Evolutionary conservation across 768 basidiomycete genomes (phyloP), one percentile per base, ranked within the genome.

Genomic region (Hygrophorus pudorinus): DNA sequence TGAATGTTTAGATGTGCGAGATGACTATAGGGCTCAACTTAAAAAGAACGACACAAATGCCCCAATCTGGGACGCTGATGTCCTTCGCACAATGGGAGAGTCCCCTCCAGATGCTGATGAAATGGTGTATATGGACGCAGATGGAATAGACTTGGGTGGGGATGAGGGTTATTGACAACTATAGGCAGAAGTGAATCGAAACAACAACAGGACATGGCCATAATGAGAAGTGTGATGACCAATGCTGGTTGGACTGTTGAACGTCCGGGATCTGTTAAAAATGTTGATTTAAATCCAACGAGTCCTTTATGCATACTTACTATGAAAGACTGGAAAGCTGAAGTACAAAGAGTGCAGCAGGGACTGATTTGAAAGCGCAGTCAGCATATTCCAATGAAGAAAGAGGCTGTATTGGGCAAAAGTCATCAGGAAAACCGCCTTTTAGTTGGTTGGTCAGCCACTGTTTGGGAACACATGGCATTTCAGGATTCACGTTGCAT

Each of bases 1-100:
- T 56, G 63, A 68, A 50, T 67, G 65, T 44, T 32, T 57, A 14
- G 64, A 66, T 58, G 58, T 58, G 2, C 43, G 56, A 21, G 61
- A 68, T 50, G 62, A 65, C 39, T 63, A 56, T 36, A 13, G 47
- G 17, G 52, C 56, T 8, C 48, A 51, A 36, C 24, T 54, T 13
- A 38, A 41, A 48, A 21, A 32, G 33, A 35, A n/a, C 14, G 17
- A 4, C 31, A 27, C 13, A n/a, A 13, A 24, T 29, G 14, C 33
- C 3, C 20, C n/a, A 9, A 13, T 2, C 12, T 33, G 18, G 18
- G 17, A 13, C 29, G 9, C 29, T 28, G 17, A 14, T 7, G 28
- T 36, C n/a, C n/a, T n/a, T n/a, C n/a, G n/a, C n/a, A n/a, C n/a
- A n/a, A n/a, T n/a, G n/a, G 20, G 14, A 27, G 11, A 14, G 21